phyloP scores from a whole-genome alignment of 495 filamentous ascomycete species.

The Extremus antarcticus region DNA sequence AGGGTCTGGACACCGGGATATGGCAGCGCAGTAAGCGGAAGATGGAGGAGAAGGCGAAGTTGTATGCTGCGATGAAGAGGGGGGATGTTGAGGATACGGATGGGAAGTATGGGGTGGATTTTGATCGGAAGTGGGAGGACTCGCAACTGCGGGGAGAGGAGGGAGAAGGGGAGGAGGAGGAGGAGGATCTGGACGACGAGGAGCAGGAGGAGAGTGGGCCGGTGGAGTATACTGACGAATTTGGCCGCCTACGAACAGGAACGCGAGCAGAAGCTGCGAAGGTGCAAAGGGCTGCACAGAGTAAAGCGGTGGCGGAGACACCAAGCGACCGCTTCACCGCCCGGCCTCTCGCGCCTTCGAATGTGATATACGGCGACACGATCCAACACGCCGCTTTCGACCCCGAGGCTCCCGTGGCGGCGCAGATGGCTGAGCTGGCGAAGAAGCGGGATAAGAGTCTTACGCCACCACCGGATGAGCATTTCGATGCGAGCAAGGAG shows the following conservation, averaged over 20 bases:
- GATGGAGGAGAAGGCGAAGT: conserved; percentile 75
- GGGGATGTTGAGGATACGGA: conserved; percentile 49
- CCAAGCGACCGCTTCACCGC: conserved; percentile 40
- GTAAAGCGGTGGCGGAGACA: conserved; percentile 35
- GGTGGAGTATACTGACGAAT: conserved; percentile 80
- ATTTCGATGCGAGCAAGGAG: conserved; percentile 78
- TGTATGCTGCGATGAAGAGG: conserved; percentile 77
- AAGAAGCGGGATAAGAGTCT: conserved; percentile 51
- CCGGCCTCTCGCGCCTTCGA: conserved; percentile 50
- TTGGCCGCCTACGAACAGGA: conserved; percentile 63
- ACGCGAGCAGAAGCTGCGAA: conserved; percentile 52
- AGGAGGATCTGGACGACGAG: conserved; percentile 34
- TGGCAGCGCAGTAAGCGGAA: conserved; percentile 57
- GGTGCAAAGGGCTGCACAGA: conserved; percentile 38
- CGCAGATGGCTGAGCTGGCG: conserved; percentile 62
- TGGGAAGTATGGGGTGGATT: conserved; percentile 66
- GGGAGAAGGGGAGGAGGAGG: conserved; percentile 17
- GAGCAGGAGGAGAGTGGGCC: conserved; percentile 47
- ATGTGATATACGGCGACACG: conserved; percentile 73
- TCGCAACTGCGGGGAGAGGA: conserved; percentile 33
- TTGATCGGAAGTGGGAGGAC: conserved; percentile 89
- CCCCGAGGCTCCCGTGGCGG: conserved; percentile 47
- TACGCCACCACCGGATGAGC: conserved; percentile 65
- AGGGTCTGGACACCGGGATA: conserved; percentile 34
- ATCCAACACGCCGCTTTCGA: conserved; percentile 74